Evolutionary conservation across 176 grass and related monocot genomes (phyloP).

Genomic region (Elaeis guineensis): DNA sequence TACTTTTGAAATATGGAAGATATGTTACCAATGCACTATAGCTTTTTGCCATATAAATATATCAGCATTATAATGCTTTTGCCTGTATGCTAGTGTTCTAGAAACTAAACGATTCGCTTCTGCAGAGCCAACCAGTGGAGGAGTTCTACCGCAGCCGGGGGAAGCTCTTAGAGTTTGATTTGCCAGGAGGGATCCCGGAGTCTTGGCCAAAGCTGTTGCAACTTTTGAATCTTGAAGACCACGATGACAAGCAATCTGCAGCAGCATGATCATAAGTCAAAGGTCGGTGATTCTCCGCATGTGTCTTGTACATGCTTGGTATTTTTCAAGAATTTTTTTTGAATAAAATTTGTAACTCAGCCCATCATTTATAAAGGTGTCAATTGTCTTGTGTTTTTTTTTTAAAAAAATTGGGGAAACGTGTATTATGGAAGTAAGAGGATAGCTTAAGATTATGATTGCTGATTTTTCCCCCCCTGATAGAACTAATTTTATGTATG

Average conservation of each 20-base stretch:
- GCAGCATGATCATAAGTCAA: slow-evolving; percentile 31
- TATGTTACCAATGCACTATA: too few species aligned
- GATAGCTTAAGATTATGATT: too few species aligned
- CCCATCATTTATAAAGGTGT: neutral
- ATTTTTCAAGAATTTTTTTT: too few species aligned
- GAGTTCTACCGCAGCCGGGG: slow-evolving; percentile 65
- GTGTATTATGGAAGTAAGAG: too few species aligned
- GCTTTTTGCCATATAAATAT: too few species aligned
- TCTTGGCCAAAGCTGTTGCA: slow-evolving; percentile 86
- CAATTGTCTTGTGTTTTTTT: neutral
- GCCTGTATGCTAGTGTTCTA: neutral
- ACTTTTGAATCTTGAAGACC: slow-evolving; percentile 66
- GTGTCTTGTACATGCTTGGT: neutral
- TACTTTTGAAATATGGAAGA: too few species aligned
- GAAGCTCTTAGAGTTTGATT: slow-evolving; percentile 78
- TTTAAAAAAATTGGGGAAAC: too few species aligned
- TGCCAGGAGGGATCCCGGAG: slow-evolving; percentile 67
- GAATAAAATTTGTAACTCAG: neutral
- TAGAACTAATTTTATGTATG: too few species aligned
- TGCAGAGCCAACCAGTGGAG: slow-evolving; percentile 78
- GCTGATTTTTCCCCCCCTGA: too few species aligned
- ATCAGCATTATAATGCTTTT: too few species aligned
- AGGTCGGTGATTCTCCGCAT: neutral
- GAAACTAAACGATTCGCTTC: slow-evolving; percentile 2
- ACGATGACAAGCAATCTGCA: slow-evolving; percentile 43